These are phyloP conservation scores for Vanilla planifolia DNA, from an alignment of 106 monocot species.

Conservation along the genomic window DNA sequence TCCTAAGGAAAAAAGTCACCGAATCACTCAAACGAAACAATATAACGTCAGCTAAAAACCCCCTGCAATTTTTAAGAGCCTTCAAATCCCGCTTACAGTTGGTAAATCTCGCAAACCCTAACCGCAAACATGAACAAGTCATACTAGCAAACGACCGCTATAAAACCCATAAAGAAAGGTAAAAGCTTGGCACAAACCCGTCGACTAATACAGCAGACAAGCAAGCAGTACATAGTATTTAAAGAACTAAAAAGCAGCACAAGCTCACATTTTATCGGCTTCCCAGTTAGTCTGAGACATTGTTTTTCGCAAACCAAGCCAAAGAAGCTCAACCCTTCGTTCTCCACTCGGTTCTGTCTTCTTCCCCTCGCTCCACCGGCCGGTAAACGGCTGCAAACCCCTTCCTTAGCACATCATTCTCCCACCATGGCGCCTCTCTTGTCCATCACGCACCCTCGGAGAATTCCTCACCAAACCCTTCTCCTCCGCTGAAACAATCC, in stretches of 20 bases:
- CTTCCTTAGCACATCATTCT: neutral
- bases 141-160: neutral
- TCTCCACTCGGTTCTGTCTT: neutral
- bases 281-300: constrained; percentile 78
- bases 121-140: neutral
- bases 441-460: too few relatives aligned
- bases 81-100: too few relatives aligned
- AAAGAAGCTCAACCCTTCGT: neutral
- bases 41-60: too few relatives aligned
- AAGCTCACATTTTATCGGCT: constrained; percentile 67
- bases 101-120: too few relatives aligned
- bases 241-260: neutral
- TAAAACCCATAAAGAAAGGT: neutral
- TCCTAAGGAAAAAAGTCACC: too few relatives aligned
- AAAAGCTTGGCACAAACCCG: neutral
- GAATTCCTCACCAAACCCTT: neutral
- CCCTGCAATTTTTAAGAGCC: too few relatives aligned
- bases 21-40: too few relatives aligned
- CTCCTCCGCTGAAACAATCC: neutral
- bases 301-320: constrained; percentile 1
- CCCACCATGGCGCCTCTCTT: neutral
- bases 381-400: neutral
- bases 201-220: neutral
- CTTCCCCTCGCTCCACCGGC: neutral
- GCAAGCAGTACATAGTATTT: neutral